Evolutionary conservation across 2,329 filamentous ascomycete species (phyloP), one percentile per base, ranked within the genome.

Genomic region (Cladosporium sphaerospermum): DNA sequence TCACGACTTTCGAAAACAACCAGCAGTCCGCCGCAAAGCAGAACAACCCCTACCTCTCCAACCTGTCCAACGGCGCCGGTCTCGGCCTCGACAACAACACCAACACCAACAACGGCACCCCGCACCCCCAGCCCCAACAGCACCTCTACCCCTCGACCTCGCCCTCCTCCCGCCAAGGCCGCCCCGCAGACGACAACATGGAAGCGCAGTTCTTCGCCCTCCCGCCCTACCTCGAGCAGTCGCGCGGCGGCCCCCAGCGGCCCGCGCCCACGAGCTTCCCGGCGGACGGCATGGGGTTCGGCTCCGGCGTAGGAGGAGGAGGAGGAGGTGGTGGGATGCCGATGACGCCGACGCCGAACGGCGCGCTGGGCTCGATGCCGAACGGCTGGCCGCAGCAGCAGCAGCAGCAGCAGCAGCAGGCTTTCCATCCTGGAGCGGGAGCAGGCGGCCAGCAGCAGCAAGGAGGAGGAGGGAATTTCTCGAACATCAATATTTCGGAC

Each of bases 161-260:
- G 56, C n/a, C 55, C 3, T 40, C 48, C 3, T 51, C 48, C 16
- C 57, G 34, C 9, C 48, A 57, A 8, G 60, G 60, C 19, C 52
- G 56, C 5, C 1, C 23, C 23, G 23, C 23, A 5, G 61, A 64
- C 57, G 83, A 85, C 57, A 84, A 86, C 51, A 80, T 88, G 47
- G 86, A 90, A 62, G 86, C 85, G 14, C 85, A 89, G 58, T 75
- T 90, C 10, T 81, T 88, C 54, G 84, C 85, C 1, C 75, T 89
- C 36, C 85, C 86, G 13, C 81, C 85, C 36, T 91, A 88, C 63
- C 74, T 89, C 60, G 79, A 86, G 70, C 80, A 84, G 44, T 48
- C 45, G 6, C 45, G 46, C 10, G 65, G 73, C 60, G 64, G 71
- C 19, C 71, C 75, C 42, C 61, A 57, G 45, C 64, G 61, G 23